phyloP scores from a whole-genome alignment of 805 yeast genomes.

The Brettanomyces nanus region DNA sequence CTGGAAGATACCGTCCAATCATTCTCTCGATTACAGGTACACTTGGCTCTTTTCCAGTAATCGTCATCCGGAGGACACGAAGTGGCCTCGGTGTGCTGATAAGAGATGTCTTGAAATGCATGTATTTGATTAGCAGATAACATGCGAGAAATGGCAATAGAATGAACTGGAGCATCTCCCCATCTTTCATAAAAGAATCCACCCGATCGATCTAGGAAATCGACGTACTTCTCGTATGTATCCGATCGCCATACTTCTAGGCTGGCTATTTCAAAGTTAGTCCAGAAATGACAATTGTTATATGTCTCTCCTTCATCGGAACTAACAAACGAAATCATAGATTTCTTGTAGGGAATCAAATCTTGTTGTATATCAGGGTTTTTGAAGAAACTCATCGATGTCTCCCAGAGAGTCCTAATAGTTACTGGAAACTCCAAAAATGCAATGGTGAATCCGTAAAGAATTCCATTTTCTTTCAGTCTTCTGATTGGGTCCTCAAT shows the following conservation, averaged over 20 bases:
- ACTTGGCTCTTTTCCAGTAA: slow-evolving; percentile 46
- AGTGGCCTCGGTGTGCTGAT: slow-evolving; percentile 70
- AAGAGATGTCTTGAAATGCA: slow-evolving; percentile 74
- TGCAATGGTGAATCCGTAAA: slow-evolving; percentile 45
- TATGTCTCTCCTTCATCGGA: slow-evolving; percentile 57
- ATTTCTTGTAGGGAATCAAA: slow-evolving; percentile 12
- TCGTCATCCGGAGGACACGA: slow-evolving; percentile 67
- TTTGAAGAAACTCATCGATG: slow-evolving; percentile 35
- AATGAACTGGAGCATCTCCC: slow-evolving; percentile 71
- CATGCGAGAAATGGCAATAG: slow-evolving; percentile 34
- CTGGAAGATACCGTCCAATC: slow-evolving; percentile 55
- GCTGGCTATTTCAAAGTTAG: slow-evolving; percentile 69
- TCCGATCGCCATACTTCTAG: slow-evolving; percentile 54
- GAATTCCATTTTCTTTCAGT: slow-evolving; percentile 41
- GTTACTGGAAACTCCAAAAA: slow-evolving; percentile 43
- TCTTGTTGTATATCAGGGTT: slow-evolving; percentile 14
- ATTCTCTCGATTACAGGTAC: slow-evolving; percentile 62
- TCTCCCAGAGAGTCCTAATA: slow-evolving; percentile 43
- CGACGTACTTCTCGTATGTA: slow-evolving; percentile 51
- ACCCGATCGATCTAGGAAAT: slow-evolving; percentile 56
- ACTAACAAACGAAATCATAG: slow-evolving; percentile 50
- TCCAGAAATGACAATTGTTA: slow-evolving; percentile 78
- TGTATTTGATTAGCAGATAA: slow-evolving; percentile 60
- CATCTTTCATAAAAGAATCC: slow-evolving; percentile 85
- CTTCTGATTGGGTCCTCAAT: slow-evolving; percentile 47